These are phyloP conservation scores for Leccinum imitatum DNA, from an alignment of 768 basidiomycete species.

Conservation along the genomic window DNA sequence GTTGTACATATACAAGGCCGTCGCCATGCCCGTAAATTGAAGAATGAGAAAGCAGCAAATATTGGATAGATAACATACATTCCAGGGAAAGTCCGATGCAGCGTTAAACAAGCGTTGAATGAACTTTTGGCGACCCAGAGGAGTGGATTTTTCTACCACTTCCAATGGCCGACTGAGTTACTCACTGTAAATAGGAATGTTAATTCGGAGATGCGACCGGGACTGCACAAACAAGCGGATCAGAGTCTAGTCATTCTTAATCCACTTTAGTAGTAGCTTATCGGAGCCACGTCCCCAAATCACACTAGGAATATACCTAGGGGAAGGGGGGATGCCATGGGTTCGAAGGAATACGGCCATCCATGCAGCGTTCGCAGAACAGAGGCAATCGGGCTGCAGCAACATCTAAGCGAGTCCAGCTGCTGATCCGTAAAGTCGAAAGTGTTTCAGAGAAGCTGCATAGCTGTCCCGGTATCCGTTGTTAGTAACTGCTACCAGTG, in stretches of 20 bases:
- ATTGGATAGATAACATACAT: background rate
- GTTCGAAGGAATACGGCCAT: too few species aligned
- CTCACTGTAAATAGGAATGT: background rate
- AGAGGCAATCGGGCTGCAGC: background rate
- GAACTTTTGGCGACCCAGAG: background rate
- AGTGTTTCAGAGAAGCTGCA: background rate
- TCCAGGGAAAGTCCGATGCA: background rate
- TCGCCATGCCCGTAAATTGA: background rate
- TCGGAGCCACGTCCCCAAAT: too few species aligned
- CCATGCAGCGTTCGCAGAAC: too few species aligned
- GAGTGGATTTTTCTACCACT: background rate
- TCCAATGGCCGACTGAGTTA: background rate
- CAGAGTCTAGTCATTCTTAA: background rate
- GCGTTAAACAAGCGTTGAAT: background rate
- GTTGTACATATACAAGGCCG: background rate
- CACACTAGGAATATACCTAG: too few species aligned
- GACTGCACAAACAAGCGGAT: background rate
- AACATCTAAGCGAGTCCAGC: background rate
- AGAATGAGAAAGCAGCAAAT: background rate
- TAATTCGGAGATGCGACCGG: background rate
- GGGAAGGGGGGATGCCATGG: too few species aligned
- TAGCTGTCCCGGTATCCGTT: background rate
- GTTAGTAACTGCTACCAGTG: background rate
- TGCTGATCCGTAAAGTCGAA: background rate
- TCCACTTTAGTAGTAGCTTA: background rate